Evolutionary conservation across 192 early-diverging fungal species (phyloP).

Genomic region (Coemansia sp.): DNA sequence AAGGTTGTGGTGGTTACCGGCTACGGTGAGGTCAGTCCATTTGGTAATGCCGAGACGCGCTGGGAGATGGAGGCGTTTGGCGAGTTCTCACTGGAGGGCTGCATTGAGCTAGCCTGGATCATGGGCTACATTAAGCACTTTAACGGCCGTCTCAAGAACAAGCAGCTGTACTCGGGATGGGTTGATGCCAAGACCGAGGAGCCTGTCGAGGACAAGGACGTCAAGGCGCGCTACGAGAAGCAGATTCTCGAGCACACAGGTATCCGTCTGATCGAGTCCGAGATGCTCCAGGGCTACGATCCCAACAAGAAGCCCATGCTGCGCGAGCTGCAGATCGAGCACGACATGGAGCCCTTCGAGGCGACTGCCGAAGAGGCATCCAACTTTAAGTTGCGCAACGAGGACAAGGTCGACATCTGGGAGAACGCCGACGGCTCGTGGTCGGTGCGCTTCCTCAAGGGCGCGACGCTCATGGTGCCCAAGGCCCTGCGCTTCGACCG

Average conservation of each 20-base stretch:
- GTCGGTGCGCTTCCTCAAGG: conserved; percentile 77
- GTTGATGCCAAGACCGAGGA: conserved; percentile 78
- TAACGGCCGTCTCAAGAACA: conserved; percentile 41
- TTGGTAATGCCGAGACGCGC: conserved; percentile 80
- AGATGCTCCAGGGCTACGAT: conserved; percentile 79
- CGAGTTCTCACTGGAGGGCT: conserved; percentile 40
- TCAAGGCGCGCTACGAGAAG: conserved; percentile 87
- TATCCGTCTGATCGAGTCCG: conserved; percentile 64
- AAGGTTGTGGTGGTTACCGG: conserved; percentile 84
- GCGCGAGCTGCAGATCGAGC: conserved; percentile 80
- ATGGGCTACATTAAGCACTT: conserved; percentile 90
- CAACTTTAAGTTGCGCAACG: conserved; percentile 79
- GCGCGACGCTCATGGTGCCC: conserved; percentile 77
- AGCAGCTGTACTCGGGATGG: conserved; percentile 61
- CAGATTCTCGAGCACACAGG: conserved; percentile 72
- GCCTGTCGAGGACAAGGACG: conserved; percentile 78
- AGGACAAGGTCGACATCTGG: conserved; percentile 63
- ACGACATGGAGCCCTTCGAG: conserved; percentile 80
- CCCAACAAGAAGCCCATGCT: conserved; percentile 79
- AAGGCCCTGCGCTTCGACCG: conserved; percentile 88
- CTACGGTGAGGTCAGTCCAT: conserved; percentile 87
- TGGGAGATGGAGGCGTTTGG: conserved; percentile 93
- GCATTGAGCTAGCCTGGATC: conserved; percentile 93
- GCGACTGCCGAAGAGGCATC: conserved; percentile 81
- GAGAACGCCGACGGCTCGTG: conserved; percentile 54